A percentile compares a stretch with the other conserved stretches of the same genome.
These are phyloP conservation scores for Globisporangium sylvaticum DNA, from an alignment of 352 stramenopile genomes.

Conservation along the genomic window DNA sequence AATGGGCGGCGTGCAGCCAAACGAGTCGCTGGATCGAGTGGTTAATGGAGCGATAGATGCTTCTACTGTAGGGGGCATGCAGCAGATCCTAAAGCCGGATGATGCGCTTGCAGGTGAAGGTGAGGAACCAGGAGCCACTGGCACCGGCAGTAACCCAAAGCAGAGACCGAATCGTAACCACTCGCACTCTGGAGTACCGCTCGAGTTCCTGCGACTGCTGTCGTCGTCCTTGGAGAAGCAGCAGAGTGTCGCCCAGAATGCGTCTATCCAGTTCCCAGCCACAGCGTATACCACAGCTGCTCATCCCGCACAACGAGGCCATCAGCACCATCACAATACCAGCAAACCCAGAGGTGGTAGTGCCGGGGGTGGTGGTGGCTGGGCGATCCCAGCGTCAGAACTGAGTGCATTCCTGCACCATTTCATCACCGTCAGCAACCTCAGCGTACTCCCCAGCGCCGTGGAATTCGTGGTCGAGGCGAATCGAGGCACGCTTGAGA, in stretches of 20 bases:
- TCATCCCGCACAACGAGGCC: neutral
- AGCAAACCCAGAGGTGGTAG: neutral
- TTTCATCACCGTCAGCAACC: slow-evolving; percentile 17
- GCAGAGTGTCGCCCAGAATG: neutral
- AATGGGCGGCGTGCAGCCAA: slow-evolving; percentile 19
- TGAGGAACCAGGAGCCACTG: slow-evolving; percentile 11
- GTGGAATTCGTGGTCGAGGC: slow-evolving; percentile 23
- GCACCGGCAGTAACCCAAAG: neutral
- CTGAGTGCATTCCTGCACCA: slow-evolving; percentile 23
- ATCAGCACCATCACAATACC: neutral
- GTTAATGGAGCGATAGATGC: neutral
- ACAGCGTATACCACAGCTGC: slow-evolving; percentile 5
- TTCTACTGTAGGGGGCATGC: neutral
- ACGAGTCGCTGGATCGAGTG: slow-evolving; percentile 24
- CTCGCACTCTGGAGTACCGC: neutral
- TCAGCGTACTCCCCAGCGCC: slow-evolving; percentile 26
- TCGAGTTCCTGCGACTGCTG: slow-evolving; percentile 22
- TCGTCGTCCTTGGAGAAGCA: slow-evolving; percentile 17
- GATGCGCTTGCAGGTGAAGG: neutral
- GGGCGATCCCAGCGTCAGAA: slow-evolving; percentile 22
- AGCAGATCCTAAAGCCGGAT: slow-evolving; percentile 16
- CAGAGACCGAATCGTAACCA: slow-evolving; percentile 7
- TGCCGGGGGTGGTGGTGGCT: slow-evolving; percentile 7
- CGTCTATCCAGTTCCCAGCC: slow-evolving; percentile 22
- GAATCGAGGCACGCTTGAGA: slow-evolving; percentile 20